Evolutionary conservation across 164 flowering plant species (phyloP), one percentile per base, ranked within the genome.

Genomic region (Tetrastigma voinierianum): DNA sequence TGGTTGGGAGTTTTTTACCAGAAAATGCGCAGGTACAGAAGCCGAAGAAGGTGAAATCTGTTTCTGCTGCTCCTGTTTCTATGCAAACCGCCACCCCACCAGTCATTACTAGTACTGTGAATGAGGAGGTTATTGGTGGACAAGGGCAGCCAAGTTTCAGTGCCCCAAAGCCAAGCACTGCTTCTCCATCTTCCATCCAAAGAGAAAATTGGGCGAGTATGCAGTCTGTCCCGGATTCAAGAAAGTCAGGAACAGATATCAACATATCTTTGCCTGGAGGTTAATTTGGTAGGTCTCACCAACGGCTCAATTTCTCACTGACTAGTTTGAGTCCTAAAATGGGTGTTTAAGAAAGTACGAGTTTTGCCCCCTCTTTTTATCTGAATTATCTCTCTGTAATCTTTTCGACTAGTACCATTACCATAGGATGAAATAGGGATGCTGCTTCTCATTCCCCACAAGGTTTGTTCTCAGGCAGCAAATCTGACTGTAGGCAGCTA

Each of bases 1-100:
- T 77, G 32, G 77, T 77, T 5, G 81, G 81, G 46, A 77, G 81
- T 61, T 77, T 77, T 49, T 59, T 77, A 32, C 70, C 75, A 6
- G 64, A 40, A 57, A 67, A 46, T 45, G 74, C 62, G 10, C 71
- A 60, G 3, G 72, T 64, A 46, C 74, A 62, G 46, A 77, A 73
- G 53, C 58, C 60, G 11, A 77, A 67, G 72, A 75, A 72, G 71
- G 54, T 13, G 47, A 69, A 69, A 54, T 55, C 18, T 2, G 74
- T 72, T 17, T 4, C 69, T 9, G 9, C 68, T 14, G 20, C 64
- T 19, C 59, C 58, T 7, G 51, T 43, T 2, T n/a, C 65, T 13
- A 51, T 62, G 1, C 46, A n/a, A n/a, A 17, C 68, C 13, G 51
- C 71, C 1, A 3, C 24, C 2, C 59, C 71, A 32, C 40, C 40